Evolutionary conservation across 2,329 filamentous ascomycete genomes (phyloP).

Genomic region (Tolypocladium tropicale): DNA sequence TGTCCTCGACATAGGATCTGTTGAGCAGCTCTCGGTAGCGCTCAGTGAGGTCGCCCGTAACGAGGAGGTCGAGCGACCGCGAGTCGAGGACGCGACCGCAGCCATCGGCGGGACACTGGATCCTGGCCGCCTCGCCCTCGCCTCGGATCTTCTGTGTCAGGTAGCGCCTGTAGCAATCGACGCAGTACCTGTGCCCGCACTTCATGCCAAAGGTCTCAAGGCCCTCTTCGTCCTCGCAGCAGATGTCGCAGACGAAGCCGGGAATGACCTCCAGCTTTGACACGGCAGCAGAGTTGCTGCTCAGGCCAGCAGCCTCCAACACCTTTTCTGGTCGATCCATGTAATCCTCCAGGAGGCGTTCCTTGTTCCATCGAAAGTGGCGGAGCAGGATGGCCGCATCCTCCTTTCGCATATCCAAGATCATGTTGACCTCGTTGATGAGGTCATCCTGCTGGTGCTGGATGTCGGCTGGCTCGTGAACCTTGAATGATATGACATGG

Average conservation of each 20-base stretch:
- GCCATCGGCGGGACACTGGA: constrained; percentile 81
- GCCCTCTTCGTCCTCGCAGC: constrained; percentile 75
- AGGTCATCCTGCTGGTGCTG: constrained; percentile 76
- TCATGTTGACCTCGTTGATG: constrained; percentile 81
- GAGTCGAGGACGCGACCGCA: constrained; percentile 90
- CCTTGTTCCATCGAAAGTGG: constrained; percentile 91
- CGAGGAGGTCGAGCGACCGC: constrained; percentile 71
- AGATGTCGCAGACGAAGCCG: constrained; percentile 89
- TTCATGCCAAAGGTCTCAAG: constrained; percentile 86
- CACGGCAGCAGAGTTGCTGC: constrained; percentile 47
- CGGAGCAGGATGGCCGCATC: constrained; percentile 84
- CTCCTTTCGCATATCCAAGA: constrained; percentile 81
- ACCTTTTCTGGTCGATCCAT: constrained; percentile 80
- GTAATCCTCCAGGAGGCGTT: constrained; percentile 87
- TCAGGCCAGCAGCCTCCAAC: constrained; percentile 75
- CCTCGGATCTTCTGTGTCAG: constrained; percentile 86
- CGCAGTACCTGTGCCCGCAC: constrained; percentile 88
- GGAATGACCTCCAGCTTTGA: constrained; percentile 61
- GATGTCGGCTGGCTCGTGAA: constrained; percentile 72
- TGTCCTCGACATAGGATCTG: constrained; percentile 94
- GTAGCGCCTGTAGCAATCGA: constrained; percentile 87
- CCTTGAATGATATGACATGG: constrained; percentile 77
- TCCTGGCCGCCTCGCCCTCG: constrained; percentile 89
- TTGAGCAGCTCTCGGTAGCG: constrained; percentile 81
- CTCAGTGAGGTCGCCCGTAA: constrained; percentile 41